phyloP scores from a whole-genome alignment of 2,329 filamentous ascomycete genomes.

The Monosporascus sp. region DNA sequence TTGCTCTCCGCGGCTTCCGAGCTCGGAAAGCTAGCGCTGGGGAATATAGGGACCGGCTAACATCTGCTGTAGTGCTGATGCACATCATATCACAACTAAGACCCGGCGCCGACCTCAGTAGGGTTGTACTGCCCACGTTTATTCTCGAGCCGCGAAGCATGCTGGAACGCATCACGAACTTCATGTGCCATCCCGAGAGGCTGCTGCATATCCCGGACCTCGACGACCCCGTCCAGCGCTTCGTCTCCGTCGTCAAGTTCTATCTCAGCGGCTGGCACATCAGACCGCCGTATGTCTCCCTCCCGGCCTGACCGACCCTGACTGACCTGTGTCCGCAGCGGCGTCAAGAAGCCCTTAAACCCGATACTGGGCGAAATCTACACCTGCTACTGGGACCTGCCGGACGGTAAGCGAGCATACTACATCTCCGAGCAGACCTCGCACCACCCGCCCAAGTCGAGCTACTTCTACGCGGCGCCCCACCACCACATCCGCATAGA shows the following conservation, averaged over 20 bases:
- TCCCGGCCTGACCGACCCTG: slow-evolving; percentile 3
- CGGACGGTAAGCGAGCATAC: slow-evolving; percentile 79
- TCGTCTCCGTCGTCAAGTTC: slow-evolving; percentile 94
- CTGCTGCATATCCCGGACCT: slow-evolving; percentile 82
- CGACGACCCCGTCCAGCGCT: slow-evolving; percentile 83
- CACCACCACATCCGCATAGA: slow-evolving; percentile 93
- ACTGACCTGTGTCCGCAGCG: slow-evolving; percentile 45
- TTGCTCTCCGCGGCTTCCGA: background rate
- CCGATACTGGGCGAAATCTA: slow-evolving; percentile 93
- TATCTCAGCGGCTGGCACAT: slow-evolving; percentile 99
- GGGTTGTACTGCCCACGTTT: slow-evolving; percentile 92
- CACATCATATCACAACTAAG: slow-evolving; percentile 97
- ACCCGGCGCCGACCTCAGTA: slow-evolving; percentile 89
- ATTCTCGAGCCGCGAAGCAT: slow-evolving; percentile 97
- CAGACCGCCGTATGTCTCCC: slow-evolving; percentile 73
- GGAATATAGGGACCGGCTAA: slow-evolving; percentile 5
- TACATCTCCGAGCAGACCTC: slow-evolving; percentile 98
- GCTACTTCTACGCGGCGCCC: slow-evolving; percentile 97
- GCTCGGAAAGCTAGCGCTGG: background rate
- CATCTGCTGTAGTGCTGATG: slow-evolving; percentile 63
- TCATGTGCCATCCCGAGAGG: slow-evolving; percentile 98
- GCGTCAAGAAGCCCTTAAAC: slow-evolving; percentile 97
- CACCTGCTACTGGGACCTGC: slow-evolving; percentile 92
- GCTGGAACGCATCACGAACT: slow-evolving; percentile 98
- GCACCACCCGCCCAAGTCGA: slow-evolving; percentile 96